These are phyloP conservation scores for Akebia trifoliata DNA, from an alignment of 164 flowering plant species.

Conservation along the genomic window DNA sequence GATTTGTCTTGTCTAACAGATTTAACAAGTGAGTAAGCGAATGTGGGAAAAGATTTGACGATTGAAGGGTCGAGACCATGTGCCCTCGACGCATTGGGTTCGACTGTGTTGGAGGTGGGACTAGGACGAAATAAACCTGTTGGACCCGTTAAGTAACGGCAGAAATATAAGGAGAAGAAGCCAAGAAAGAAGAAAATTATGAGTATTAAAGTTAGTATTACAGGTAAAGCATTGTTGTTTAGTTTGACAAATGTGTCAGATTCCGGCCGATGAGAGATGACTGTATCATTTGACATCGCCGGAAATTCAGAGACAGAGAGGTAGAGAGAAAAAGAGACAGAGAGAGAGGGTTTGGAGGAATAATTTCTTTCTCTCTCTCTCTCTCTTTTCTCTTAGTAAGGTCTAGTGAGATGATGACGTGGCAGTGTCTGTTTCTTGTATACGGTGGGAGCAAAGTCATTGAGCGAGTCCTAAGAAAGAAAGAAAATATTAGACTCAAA, in stretches of 20 bases:
- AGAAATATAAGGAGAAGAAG: conserved; percentile 58
- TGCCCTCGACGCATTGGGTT: not conserved
- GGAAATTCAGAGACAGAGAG: not conserved
- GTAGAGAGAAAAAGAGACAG: not conserved
- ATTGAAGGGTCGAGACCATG: conserved; percentile 55
- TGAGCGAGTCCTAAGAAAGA: conserved; percentile 33
- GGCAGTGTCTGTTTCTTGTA: conserved; percentile 23
- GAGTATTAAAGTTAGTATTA: conserved; percentile 43
- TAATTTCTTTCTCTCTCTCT: no score
- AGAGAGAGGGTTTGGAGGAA: no score
- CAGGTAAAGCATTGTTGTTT: conserved; percentile 19
- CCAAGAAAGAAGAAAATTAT: conserved; percentile 54
- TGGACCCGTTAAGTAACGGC: conserved; percentile 36
- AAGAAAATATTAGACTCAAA: not conserved
- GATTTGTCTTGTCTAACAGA: conserved; percentile 32
- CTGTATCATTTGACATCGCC: conserved; percentile 22
- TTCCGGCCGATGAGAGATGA: not conserved
- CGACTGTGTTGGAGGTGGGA: conserved; percentile 16
- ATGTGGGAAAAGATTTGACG: conserved; percentile 53
- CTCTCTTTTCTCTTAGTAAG: no score
- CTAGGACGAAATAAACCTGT: conserved; percentile 23
- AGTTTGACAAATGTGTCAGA: conserved; percentile 25
- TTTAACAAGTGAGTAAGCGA: conserved; percentile 47
- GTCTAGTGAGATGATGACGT: conserved; percentile 7
- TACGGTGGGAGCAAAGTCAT: conserved; percentile 18